Evolutionary conservation across 495 filamentous ascomycete genomes (phyloP).

Genomic region (Friedmanniomyces endolithicus): DNA sequence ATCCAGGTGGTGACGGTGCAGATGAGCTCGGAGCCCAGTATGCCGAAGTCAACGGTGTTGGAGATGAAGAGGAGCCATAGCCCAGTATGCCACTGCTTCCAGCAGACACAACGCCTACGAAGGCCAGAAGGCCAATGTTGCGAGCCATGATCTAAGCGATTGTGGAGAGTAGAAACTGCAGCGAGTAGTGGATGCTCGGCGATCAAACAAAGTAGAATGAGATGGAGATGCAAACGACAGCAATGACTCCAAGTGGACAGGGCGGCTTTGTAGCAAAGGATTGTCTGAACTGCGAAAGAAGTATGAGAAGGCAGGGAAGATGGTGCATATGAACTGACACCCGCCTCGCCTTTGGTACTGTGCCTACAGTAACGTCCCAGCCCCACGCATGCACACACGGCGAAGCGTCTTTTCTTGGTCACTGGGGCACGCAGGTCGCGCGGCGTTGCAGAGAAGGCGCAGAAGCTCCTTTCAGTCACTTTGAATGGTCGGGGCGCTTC

Average conservation of each 20-base stretch:
- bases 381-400: background rate
- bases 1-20: background rate
- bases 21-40: background rate
- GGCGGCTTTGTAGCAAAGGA: background rate
- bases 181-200: background rate
- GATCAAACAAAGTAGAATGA: background rate
- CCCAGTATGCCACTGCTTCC: background rate
- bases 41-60: background rate
- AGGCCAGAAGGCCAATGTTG: background rate
- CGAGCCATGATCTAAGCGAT: background rate
- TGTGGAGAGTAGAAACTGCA: background rate
- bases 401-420: background rate
- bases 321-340: background rate
- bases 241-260: background rate
- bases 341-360: background rate
- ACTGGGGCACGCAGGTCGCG: background rate
- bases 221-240: constrained; percentile 1
- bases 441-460: background rate
- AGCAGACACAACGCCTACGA: constrained; percentile 1
- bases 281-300: background rate
- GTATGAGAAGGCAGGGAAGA: background rate
- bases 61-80: background rate
- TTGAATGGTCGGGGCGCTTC: background rate
- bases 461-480: background rate
- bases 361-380: background rate